Conservation (phyloP, 2,329 filamentous ascomycete species). For the Thermothelomyces thermophilus region DNA sequence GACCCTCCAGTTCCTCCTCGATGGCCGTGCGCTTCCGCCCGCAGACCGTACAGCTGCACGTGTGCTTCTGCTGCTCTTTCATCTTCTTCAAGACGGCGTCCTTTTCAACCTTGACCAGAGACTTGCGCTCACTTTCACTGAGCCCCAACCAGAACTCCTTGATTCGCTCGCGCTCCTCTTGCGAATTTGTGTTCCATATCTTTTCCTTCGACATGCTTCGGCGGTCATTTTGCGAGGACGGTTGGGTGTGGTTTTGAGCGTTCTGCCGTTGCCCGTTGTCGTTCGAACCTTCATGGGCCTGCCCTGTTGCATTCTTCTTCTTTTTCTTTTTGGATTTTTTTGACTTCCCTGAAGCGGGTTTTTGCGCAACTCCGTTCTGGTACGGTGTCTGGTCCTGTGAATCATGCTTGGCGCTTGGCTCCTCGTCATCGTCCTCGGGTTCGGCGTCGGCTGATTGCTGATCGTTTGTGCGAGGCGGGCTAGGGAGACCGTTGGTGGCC, state of each 20-base stretch:
- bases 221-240: slow-evolving; percentile 28
- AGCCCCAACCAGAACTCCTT: slow-evolving; percentile 97
- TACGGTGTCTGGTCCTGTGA: slow-evolving; percentile 33
- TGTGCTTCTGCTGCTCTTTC: slow-evolving; percentile 99
- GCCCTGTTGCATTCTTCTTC: slow-evolving; percentile 41
- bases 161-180: slow-evolving; percentile 92
- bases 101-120: slow-evolving; percentile 95
- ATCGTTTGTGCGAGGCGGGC: slow-evolving; percentile 30
- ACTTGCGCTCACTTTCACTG: slow-evolving; percentile 89
- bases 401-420: slow-evolving; percentile 36
- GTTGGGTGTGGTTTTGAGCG: slow-evolving; percentile 13
- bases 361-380: slow-evolving; percentile 29
- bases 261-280: slow-evolving; percentile 21
- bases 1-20: slow-evolving; percentile 92
- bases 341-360: slow-evolving; percentile 33
- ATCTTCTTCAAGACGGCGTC: slow-evolving; percentile 97
- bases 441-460: slow-evolving; percentile 44
- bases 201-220: slow-evolving; percentile 62
- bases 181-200: slow-evolving; percentile 95
- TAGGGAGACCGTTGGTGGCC: slow-evolving; percentile 37
- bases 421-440: slow-evolving; percentile 47
- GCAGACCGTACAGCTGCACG: slow-evolving; percentile 95
- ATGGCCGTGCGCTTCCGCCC: slow-evolving; percentile 94
- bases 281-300: slow-evolving; percentile 14
- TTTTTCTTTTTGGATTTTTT: slow-evolving; percentile 67